These are phyloP conservation scores for Macrolepiota fuliginosa DNA, from an alignment of 768 basidiomycete species.

Conservation along the genomic window DNA sequence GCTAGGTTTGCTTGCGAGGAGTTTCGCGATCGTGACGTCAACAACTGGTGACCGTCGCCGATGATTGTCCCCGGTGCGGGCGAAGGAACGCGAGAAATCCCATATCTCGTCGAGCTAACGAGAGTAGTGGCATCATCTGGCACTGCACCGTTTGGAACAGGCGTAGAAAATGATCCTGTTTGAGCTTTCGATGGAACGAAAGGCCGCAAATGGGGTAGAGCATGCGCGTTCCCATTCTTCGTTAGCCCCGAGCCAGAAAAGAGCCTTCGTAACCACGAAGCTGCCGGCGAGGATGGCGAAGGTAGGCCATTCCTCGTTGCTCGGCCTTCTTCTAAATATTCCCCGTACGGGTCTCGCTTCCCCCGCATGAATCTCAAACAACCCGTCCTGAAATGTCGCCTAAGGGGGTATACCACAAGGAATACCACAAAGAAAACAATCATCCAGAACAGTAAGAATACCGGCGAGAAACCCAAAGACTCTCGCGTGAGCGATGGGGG, in stretches of 20 bases:
- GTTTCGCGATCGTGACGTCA: conserved; percentile 64
- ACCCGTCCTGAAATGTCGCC: conserved; percentile 48
- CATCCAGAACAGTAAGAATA: conserved; percentile 57
- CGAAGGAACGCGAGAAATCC: conserved; percentile 45
- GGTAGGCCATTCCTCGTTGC: conserved; percentile 25
- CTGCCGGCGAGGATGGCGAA: conserved; percentile 29
- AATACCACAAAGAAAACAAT: conserved; percentile 40
- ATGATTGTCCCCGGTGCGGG: conserved; percentile 42
- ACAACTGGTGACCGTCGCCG: conserved; percentile 29
- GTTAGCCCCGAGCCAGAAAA: conserved; percentile 19
- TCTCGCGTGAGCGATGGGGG: conserved; percentile 59
- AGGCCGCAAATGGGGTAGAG: conserved; percentile 14
- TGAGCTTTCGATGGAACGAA: background rate
- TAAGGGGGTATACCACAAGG: conserved; percentile 52
- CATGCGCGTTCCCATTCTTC: conserved; percentile 3
- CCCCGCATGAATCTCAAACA: conserved; percentile 43
- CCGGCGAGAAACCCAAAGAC: conserved; percentile 71
- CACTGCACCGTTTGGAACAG: conserved; percentile 12
- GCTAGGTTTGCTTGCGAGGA: conserved; percentile 63
- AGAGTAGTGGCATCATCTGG: conserved; percentile 19
- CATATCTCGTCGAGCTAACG: conserved; percentile 37
- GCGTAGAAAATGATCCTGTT: background rate
- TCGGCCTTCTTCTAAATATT: conserved; percentile 54
- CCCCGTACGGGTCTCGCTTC: conserved; percentile 34
- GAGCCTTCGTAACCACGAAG: conserved; percentile 33